Evolutionary conservation across 2,329 filamentous ascomycete species (phyloP).

Genomic region (Alternaria dauci): DNA sequence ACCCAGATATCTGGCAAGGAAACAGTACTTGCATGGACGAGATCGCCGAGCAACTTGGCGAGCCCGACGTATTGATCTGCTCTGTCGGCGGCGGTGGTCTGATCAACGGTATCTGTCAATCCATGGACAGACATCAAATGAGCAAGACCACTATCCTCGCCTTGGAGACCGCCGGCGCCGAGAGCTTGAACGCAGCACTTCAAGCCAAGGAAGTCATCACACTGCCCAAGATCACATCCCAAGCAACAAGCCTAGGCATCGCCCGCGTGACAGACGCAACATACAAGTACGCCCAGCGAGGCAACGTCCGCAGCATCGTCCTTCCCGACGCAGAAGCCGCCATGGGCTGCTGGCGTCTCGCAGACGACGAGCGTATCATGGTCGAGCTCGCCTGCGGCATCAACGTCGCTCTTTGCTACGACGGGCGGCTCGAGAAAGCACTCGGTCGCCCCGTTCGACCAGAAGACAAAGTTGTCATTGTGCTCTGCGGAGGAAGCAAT

Average conservation of each 20-base stretch:
- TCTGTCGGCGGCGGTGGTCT: constrained; percentile 83
- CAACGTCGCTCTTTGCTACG: constrained; percentile 74
- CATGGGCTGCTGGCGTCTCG: constrained; percentile 76
- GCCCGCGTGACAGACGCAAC: constrained; percentile 72
- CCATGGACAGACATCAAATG: constrained; percentile 62
- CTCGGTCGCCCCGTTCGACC: constrained; percentile 69
- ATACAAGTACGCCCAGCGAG: constrained; percentile 68
- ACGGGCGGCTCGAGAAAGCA: constrained; percentile 66
- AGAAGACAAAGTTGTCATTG: constrained; percentile 77
- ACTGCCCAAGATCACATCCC: constrained; percentile 74
- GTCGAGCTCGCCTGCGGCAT: constrained; percentile 89
- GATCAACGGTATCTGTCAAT: constrained; percentile 77
- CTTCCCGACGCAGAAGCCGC: constrained; percentile 81
- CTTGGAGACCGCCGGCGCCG: constrained; percentile 78
- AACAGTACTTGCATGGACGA: constrained; percentile 67
- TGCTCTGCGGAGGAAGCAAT: constrained; percentile 77
- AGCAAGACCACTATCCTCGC: constrained; percentile 65
- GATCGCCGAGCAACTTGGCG: constrained; percentile 53
- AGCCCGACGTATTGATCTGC: constrained; percentile 76
- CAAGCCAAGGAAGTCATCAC: constrained; percentile 65
- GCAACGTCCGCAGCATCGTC: constrained; percentile 67
- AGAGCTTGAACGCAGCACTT: constrained; percentile 72
- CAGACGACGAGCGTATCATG: constrained; percentile 81
- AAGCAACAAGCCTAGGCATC: constrained; percentile 79
- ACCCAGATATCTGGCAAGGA: constrained; percentile 73